Evolutionary conservation across 2,329 filamentous ascomycete genomes (phyloP).

Genomic region (Colletotrichum brevisporum): DNA sequence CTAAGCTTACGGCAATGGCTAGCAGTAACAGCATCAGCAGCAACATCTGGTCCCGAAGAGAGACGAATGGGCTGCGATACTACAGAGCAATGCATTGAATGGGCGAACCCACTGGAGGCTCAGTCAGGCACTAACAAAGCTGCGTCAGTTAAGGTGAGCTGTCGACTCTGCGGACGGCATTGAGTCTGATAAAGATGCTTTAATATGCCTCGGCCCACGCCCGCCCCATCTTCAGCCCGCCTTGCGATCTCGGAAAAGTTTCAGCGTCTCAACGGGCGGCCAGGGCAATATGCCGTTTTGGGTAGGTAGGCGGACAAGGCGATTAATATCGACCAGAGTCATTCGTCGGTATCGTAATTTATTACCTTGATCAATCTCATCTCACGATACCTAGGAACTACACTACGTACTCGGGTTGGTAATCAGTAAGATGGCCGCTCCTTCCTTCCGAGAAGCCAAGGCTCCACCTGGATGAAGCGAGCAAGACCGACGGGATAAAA

Average conservation of each 20-base stretch:
- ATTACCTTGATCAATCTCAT: constrained; percentile 18
- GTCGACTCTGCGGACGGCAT: not conserved
- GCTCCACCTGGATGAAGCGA: constrained; percentile 9
- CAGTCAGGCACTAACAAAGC: no score
- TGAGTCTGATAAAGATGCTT: not conserved
- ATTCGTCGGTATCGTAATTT: constrained; percentile 3
- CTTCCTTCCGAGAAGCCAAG: not conserved
- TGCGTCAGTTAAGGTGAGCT: not conserved
- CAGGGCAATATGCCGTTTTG: constrained; percentile 12
- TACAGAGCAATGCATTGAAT: not conserved
- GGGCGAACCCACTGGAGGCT: not conserved
- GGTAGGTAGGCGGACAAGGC: constrained; percentile 13
- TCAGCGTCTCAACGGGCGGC: constrained; percentile 15
- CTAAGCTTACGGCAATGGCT: not conserved
- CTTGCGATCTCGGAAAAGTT: constrained; percentile 23
- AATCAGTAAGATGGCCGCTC: no score
- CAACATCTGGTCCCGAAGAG: constrained; percentile 4
- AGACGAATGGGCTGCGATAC: constrained; percentile 1
- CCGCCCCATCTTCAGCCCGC: constrained; percentile 3
- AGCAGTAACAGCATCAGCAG: not conserved
- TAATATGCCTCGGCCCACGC: constrained; percentile 26
- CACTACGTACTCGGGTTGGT: no score
- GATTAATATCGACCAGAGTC: constrained; percentile 24
- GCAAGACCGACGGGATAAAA: constrained; percentile 1
- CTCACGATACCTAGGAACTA: no score